Base-by-base conservation (phyloP, 2,329 filamentous ascomycete genomes). In the Colletotrichum sp. region DNA sequence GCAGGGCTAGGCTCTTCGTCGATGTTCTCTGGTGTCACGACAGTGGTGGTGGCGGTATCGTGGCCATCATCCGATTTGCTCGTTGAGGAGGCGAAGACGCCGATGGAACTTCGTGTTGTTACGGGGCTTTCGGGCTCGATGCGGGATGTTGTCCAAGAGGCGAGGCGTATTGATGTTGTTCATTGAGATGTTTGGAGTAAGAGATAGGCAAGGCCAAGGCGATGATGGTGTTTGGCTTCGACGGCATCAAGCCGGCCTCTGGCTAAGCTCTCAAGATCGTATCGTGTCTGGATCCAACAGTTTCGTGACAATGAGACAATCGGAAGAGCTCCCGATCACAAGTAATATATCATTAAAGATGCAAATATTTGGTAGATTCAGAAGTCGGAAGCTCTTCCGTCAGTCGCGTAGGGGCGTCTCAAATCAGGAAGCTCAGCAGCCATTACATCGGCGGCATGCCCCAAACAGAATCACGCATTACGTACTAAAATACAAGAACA, bases 1-100 rank as follows among this genome's bases (percentile, higher is more conserved):
- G 0, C 7, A 36, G 34, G 34, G 34, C 4, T 16, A 36, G 34
- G 34, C 15, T 5, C 34, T 36, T 36, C 34, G 6, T 36, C 7
- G 34, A 36, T 36, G 34, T 36, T 16, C 34, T 36, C 0, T 36
- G 7, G 7, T 36, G 34, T 36, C 94, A 49, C 36, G 67, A 60
- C 21, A 5, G 1, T 69, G 16, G 16, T 59, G 28, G 18, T n/a
- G 15, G 21, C 30, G 18, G 55, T 0, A 26, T 49, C 67, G 18
- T 28, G 49, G 24, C 60, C 62, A 13, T 66, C 69, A 16, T 60
- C 59, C 28, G 16, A 67, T 9, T 44, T 57, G n/a, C 21, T 36
- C 16, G 69, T 63, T 7, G 24, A 5, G n/a, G 15, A 39, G 36
- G 36, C 8, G 15, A 39, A 39, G 36, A 18, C 16, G 36, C 5